Evolutionary conservation across 78 protist genomes (phyloP).

Genomic region (Tieghemostelium lacteum): DNA sequence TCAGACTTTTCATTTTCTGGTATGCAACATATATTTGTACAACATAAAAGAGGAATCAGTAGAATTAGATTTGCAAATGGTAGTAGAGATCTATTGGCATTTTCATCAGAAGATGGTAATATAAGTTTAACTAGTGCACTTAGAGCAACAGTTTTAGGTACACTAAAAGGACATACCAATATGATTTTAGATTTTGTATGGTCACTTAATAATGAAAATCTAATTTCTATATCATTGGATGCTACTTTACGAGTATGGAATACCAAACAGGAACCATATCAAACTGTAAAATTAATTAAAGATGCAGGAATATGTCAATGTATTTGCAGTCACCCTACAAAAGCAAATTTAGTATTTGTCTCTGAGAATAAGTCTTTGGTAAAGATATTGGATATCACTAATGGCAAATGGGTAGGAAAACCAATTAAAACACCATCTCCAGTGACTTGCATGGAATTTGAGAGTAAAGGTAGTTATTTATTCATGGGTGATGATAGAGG

Average conservation of each 20-base stretch:
- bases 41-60: constrained; percentile 46
- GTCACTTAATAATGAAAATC: constrained; percentile 30
- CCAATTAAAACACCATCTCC: constrained; percentile 2
- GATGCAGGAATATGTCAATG: background rate
- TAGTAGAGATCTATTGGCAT: constrained; percentile 46
- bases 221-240: constrained; percentile 10
- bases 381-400: background rate
- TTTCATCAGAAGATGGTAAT: constrained; percentile 46
- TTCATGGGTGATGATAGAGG: constrained; percentile 46
- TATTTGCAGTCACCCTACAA: constrained; percentile 21
- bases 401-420: background rate
- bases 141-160: background rate
- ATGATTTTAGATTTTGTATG: constrained; percentile 42
- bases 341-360: constrained; percentile 1
- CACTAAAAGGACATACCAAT: constrained; percentile 25
- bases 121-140: constrained; percentile 6
- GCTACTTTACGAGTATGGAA: constrained; percentile 19
- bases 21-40: constrained; percentile 71
- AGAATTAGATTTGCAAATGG: constrained; percentile 60
- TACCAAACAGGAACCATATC: background rate
- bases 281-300: background rate
- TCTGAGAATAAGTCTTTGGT: constrained; percentile 8
- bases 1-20: constrained; percentile 75
- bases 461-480: constrained; percentile 46
- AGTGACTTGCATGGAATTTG: constrained; percentile 50